Base-by-base conservation (phyloP, 2,329 filamentous ascomycete species). In the Fusarium proliferatum region DNA sequence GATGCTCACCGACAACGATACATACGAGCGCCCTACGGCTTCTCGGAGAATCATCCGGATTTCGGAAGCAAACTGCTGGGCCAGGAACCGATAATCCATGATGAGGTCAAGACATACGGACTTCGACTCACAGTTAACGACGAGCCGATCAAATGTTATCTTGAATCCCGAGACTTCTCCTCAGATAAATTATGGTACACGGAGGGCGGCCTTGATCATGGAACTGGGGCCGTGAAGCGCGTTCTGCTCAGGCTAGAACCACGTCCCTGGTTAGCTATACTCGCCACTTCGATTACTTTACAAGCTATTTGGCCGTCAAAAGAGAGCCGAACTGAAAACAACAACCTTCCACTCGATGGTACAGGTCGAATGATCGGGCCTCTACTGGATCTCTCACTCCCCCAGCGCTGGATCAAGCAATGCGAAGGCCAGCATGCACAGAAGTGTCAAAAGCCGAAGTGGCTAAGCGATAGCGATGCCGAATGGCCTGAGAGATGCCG, bases 371-470 rank as follows among this genome's bases (percentile, higher is more conserved):
- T 26, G 15, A 39, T 73, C 2, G 48, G 34, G 5, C n/a, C 48
- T 19, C 34, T 57, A 0, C 33, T 69, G 16, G 61, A 73, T 10
- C 9, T 67, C 17, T 30, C 71, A 1, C 26, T 43, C 4, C 26
- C 61, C 3, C 30, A 21, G 9, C 23, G 39, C 3, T 73, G 69
- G 65, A 26, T 73, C 16, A 62, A 56, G 6, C 58, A 67, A 39
- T 73, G 71, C 16, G 65, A 73, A 43, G 36, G 56, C 4, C 28
- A 45, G 0, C 71, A 73, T n/a, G 61, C 39, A 21, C n/a, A 59
- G 6, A 13, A 21, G 1, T 73, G 69, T 33, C 26, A 30, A 1
- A 52, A 36, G 1, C 65, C 69, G 3, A 33, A 16, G 6, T 73
- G 71, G 71, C 48, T 65, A 5, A 55, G 39, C 12, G 61, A 48